Percentiles rank a stretch among this genome's conserved stretches.
Evolutionary conservation across 129 eudicot species (phyloP).

Genomic region (Escallonia rubra): DNA sequence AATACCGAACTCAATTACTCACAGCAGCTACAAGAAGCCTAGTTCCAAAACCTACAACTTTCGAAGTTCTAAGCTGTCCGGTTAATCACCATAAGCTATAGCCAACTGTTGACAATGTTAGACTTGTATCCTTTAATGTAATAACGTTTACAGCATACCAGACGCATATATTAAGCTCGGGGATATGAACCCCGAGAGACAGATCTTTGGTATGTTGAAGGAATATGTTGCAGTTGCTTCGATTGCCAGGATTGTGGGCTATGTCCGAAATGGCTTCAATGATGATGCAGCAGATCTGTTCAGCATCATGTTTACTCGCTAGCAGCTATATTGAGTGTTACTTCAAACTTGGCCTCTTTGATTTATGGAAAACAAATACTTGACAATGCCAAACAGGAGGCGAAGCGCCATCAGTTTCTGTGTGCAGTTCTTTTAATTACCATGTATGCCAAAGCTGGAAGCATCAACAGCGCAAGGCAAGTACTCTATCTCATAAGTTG

Average conservation of each 20-base stretch:
- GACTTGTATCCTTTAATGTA: slow-evolving; percentile 6
- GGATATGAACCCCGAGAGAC: slow-evolving; percentile 48
- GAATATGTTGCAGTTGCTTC: slow-evolving; percentile 71
- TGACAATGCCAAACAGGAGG: slow-evolving; percentile 44
- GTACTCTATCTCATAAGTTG: slow-evolving; percentile 40
- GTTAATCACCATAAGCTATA: too few species aligned
- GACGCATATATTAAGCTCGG: slow-evolving; percentile 76
- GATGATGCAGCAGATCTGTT: slow-evolving; percentile 56
- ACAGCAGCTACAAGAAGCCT: too few species aligned
- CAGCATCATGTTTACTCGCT: slow-evolving; percentile 63
- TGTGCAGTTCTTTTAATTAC: slow-evolving; percentile 60
- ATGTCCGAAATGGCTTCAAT: slow-evolving; percentile 57
- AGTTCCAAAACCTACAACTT: too few species aligned
- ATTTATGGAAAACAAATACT: slow-evolving; percentile 74
- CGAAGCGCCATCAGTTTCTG: slow-evolving; percentile 43
- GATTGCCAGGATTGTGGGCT: slow-evolving; percentile 90
- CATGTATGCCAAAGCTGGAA: slow-evolving; percentile 85
- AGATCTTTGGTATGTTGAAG: slow-evolving; percentile 54
- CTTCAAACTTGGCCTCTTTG: slow-evolving; percentile 72
- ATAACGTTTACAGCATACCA: slow-evolving; percentile 66
- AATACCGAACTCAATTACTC: too few species aligned
- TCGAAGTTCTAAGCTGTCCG: too few species aligned
- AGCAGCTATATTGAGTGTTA: slow-evolving; percentile 66
- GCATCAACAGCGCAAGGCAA: slow-evolving; percentile 35
- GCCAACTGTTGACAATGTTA: too few species aligned